A percentile compares a stretch with the other conserved stretches of the same genome.
These are phyloP conservation scores for Mortierella claussenii DNA, from an alignment of 192 early-diverging fungal genomes.

Conservation along the genomic window DNA sequence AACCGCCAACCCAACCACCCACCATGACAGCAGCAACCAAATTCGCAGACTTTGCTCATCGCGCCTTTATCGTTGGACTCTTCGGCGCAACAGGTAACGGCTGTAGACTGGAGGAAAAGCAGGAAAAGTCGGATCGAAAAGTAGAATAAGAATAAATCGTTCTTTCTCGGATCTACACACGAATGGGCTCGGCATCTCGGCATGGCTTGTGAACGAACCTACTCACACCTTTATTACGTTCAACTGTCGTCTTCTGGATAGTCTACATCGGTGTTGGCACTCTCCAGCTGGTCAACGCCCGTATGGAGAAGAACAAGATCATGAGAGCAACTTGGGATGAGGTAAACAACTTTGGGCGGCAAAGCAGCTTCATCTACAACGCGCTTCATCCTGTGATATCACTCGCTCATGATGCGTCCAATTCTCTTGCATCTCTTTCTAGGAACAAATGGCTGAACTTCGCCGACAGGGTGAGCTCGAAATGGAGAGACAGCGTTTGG, in stretches of 20 bases:
- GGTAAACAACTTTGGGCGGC: constrained; percentile 1
- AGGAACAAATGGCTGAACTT: constrained; percentile 54
- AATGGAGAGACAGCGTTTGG: constrained; percentile 47
- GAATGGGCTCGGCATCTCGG: too few species aligned
- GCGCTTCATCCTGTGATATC: not conserved
- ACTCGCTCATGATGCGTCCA: not conserved
- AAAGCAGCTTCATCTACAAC: not conserved
- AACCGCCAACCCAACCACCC: too few species aligned
- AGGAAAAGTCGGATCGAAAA: not conserved
- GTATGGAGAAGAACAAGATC: constrained; percentile 52
- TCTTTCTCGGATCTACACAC: too few species aligned
- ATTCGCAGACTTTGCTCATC: constrained; percentile 39
- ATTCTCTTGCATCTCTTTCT: not conserved
- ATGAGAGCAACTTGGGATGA: constrained; percentile 49
- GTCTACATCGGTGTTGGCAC: constrained; percentile 52
- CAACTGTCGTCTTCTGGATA: too few species aligned
- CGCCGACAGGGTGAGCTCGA: constrained; percentile 38
- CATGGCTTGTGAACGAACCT: too few species aligned
- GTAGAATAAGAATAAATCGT: too few species aligned
- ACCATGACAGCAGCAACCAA: constrained; percentile 39
- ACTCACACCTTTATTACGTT: too few species aligned
- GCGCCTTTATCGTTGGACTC: constrained; percentile 44
- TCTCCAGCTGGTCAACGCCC: constrained; percentile 48
- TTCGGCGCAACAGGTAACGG: constrained; percentile 40
- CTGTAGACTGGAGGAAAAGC: not conserved